Conservation (phyloP, 768 basidiomycete genomes). For the Amanita polypyramis region DNA sequence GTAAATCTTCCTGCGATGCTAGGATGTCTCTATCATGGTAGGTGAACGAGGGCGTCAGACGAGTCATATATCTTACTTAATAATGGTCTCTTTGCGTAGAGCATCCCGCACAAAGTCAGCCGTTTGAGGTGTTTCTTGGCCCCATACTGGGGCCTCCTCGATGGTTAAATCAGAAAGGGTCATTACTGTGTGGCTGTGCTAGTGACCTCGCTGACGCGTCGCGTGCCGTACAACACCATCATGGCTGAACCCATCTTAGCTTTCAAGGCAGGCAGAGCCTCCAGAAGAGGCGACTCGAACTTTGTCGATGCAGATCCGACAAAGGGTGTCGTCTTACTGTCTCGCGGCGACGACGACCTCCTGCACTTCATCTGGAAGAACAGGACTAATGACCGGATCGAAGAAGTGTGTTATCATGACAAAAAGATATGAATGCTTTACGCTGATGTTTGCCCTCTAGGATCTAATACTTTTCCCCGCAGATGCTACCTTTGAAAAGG, state of each 20-base stretch:
- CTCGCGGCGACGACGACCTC: slow-evolving; percentile 63
- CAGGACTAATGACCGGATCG: slow-evolving; percentile 43
- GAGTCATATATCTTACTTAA: slow-evolving; percentile 43
- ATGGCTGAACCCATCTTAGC: slow-evolving; percentile 37
- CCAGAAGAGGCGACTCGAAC: slow-evolving; percentile 56
- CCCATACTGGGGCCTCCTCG: slow-evolving; percentile 39
- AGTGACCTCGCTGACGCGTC: slow-evolving; percentile 33
- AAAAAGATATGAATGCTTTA: background rate
- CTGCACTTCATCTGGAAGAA: slow-evolving; percentile 79
- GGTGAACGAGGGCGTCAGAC: background rate
- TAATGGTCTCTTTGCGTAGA: slow-evolving; percentile 62
- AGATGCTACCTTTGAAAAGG: slow-evolving; percentile 75
- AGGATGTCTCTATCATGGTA: slow-evolving; percentile 50
- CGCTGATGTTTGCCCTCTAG: slow-evolving; percentile 23
- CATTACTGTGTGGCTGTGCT: slow-evolving; percentile 22
- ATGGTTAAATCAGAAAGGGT: slow-evolving; percentile 32
- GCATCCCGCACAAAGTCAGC: slow-evolving; percentile 69
- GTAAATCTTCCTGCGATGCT: slow-evolving; percentile 68
- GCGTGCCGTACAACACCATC: slow-evolving; percentile 8
- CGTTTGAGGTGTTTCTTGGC: slow-evolving; percentile 27
- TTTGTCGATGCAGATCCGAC: slow-evolving; percentile 54
- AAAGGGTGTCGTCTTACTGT: slow-evolving; percentile 66
- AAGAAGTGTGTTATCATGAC: slow-evolving; percentile 44
- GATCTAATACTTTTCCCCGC: slow-evolving; percentile 83
- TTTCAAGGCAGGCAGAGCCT: slow-evolving; percentile 69